Conservation (phyloP, 1,284 basidiomycete genomes). For the Schizopora paradoxa region DNA sequence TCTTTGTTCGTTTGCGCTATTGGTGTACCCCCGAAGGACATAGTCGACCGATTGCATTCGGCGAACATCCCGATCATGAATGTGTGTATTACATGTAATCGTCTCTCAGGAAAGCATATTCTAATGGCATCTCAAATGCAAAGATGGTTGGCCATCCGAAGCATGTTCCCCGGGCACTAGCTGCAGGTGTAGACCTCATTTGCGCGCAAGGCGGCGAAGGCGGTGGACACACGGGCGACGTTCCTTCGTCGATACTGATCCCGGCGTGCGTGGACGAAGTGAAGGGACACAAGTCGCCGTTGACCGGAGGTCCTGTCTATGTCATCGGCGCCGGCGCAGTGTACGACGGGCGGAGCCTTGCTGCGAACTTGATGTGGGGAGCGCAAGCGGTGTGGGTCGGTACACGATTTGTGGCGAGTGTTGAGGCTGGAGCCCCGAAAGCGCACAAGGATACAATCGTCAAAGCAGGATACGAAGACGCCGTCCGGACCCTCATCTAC, state of each 20-base stretch:
- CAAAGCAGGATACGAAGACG: slow-evolving; percentile 64
- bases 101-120: neutral
- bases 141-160: slow-evolving; percentile 89
- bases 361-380: slow-evolving; percentile 80
- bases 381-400: slow-evolving; percentile 78
- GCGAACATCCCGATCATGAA: slow-evolving; percentile 85
- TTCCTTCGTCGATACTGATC: slow-evolving; percentile 68
- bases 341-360: slow-evolving; percentile 80
- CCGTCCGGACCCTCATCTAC: slow-evolving; percentile 76
- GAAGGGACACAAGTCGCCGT: slow-evolving; percentile 66
- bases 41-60: slow-evolving; percentile 74
- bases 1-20: slow-evolving; percentile 83
- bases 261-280: slow-evolving; percentile 83
- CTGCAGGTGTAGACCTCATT: slow-evolving; percentile 79
- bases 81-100: slow-evolving; percentile 31
- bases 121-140: slow-evolving; percentile 1
- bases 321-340: slow-evolving; percentile 86
- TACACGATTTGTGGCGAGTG: slow-evolving; percentile 82
- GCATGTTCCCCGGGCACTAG: slow-evolving; percentile 78
- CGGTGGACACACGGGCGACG: slow-evolving; percentile 78
- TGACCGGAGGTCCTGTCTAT: slow-evolving; percentile 76
- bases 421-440: slow-evolving; percentile 77
- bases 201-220: slow-evolving; percentile 88
- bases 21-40: slow-evolving; percentile 75
- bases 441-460: slow-evolving; percentile 76